Percentiles rank a stretch among this genome's conserved stretches.
Evolutionary conservation across 106 monocot species (phyloP).

Genomic region (Dactylorhiza incarnata): DNA sequence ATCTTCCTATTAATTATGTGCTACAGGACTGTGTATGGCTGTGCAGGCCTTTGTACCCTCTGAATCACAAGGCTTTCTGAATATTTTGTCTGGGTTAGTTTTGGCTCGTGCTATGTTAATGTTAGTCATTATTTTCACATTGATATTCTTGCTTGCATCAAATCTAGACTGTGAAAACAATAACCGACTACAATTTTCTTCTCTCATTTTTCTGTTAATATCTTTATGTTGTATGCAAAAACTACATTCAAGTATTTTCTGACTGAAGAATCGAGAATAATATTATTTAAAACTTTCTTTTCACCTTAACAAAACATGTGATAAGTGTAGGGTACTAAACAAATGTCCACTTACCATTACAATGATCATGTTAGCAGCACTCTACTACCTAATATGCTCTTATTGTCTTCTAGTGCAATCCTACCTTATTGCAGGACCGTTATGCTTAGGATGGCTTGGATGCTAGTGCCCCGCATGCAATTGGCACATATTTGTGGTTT

Average conservation of each 20-base stretch:
- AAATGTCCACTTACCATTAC: background rate
- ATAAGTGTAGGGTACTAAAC: background rate
- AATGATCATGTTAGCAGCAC: background rate
- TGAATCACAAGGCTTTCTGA: slow-evolving; percentile 45
- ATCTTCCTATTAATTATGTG: slow-evolving; percentile 2
- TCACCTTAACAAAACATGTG: background rate
- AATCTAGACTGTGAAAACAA: background rate
- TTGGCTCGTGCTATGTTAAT: background rate
- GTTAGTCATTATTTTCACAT: background rate
- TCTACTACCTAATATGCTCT: background rate
- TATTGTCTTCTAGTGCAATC: background rate
- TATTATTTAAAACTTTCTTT: background rate
- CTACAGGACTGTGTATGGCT: slow-evolving; percentile 92
- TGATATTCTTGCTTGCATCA: background rate
- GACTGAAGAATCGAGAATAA: background rate
- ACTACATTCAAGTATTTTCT: background rate
- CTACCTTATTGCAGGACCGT: background rate
- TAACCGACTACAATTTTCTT: no score
- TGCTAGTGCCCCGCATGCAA: background rate
- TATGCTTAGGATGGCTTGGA: background rate
- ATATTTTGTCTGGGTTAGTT: slow-evolving; percentile 75
- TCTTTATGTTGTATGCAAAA: no score
- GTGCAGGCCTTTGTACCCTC: slow-evolving; percentile 65
- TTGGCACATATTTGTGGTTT: background rate
- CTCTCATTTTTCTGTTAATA: no score